Base-by-base conservation (phyloP, 2,329 filamentous ascomycete genomes). In the Fusarium marasasianum region DNA sequence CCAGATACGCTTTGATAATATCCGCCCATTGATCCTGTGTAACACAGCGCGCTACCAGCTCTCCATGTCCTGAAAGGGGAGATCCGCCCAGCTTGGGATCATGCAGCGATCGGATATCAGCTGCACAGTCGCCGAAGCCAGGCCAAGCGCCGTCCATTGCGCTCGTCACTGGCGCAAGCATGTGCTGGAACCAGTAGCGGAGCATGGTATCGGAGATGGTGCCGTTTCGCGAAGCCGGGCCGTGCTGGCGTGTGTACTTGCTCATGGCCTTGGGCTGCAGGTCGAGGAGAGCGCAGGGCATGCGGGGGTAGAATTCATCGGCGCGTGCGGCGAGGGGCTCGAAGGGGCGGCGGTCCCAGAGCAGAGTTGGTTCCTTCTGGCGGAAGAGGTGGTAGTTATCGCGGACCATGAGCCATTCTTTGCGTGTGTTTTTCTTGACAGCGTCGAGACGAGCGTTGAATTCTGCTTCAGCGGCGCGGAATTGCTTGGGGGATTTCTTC, bases 301-400 rank as follows among this genome's bases (percentile, higher is more conserved):
- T 81, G 31, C 87, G 84, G 3, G 94, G 94, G 80, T 87, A 94
- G 77, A 94, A 92, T 73, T 97, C 95, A 2, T 87, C 78, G 0
- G 81, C 58, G 9, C 84, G 69, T 6, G 89, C 87, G 31, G 84
- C 81, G 22, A 98, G 84, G 1, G 94, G 93, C 77, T 97, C 94
- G 77, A 90, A 91, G 5, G 85, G 83, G 22, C 95, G 90, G 4
- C 88, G 86, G 80, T 97, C 94, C 90, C 91, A 95, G 33, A 86
- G 77, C 8, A 96, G 81, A 2, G 87, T 76, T 0, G 90, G 88
- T 3, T 86, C 84, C 1, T 85, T 76, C 80, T 87, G 84, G 56
- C 83, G 80, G 76, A 87, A 85, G 22, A 87, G 73, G 72, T 89
- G 87, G 50, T 86, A 80, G 77, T 91, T 90, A 76, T 93, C 91